phyloP scores from a whole-genome alignment of 148 eudicot species.

The Heliosperma pusillum region DNA sequence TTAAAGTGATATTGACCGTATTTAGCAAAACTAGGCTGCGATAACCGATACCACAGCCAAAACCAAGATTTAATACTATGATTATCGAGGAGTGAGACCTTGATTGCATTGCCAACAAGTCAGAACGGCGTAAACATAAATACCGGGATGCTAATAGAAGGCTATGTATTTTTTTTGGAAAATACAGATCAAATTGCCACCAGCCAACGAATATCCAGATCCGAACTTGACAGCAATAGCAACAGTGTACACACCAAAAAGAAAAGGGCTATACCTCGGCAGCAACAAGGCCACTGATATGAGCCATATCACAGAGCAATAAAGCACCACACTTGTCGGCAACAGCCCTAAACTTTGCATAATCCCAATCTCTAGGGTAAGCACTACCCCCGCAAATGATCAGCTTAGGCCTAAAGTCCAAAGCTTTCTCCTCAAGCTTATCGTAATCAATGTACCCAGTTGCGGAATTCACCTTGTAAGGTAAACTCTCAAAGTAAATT shows the following conservation, averaged over 20 bases:
- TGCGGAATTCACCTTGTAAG: slow-evolving; percentile 70
- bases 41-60: too few relatives aligned
- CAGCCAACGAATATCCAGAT: slow-evolving; percentile 11
- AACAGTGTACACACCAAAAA: background rate
- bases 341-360: slow-evolving; percentile 53
- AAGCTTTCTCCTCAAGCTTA: slow-evolving; percentile 80
- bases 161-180: background rate
- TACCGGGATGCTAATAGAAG: too few relatives aligned
- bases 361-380: slow-evolving; percentile 96
- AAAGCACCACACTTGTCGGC: slow-evolving; percentile 88
- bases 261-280: slow-evolving; percentile 58
- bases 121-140: too few relatives aligned
- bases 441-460: slow-evolving; percentile 94
- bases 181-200: background rate
- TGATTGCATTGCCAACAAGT: too few relatives aligned
- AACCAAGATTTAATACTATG: too few relatives aligned
- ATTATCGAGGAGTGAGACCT: too few relatives aligned
- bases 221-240: background rate
- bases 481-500: slow-evolving; percentile 94
- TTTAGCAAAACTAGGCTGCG: too few relatives aligned
- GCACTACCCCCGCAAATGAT: slow-evolving; percentile 97
- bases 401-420: slow-evolving; percentile 93
- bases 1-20: too few relatives aligned
- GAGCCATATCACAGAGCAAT: slow-evolving; percentile 98
- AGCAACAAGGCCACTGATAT: slow-evolving; percentile 98